Evolutionary conservation across 164 flowering plant genomes (phyloP), one percentile per base, ranked within the genome.

Genomic region (Houttuynia cordata): DNA sequence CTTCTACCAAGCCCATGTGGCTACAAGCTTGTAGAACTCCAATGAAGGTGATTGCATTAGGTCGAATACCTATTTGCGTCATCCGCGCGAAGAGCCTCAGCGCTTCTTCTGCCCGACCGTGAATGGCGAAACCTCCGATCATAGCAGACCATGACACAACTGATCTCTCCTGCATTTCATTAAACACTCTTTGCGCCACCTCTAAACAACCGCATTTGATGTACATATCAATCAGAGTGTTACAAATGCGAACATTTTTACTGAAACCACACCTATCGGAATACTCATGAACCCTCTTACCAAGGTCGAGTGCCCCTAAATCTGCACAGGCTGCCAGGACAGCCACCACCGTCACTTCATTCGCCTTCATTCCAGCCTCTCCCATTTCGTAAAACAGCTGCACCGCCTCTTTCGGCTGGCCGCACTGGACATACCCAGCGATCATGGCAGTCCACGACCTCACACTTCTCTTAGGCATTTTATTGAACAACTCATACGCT

Each of bases 101-200:
- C 53, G 84, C 76, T 60, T 79, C 82, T 70, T 74, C 71, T 6
- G 70, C 84, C 62, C 61, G 73, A 8, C 89, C 86, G 50, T 84
- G 83, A 67, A 77, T 74, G 59, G 86, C 86, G 51, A 76, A 78
- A 49, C 89, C 93, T 58, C 69, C 76, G n/a, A 86, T 82, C 87
- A 86, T 86, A 49, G 84, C 82, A 18, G 89, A 86, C 93, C 93
- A 86, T 3, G 93, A 82, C 22, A 84, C 82, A 62, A 84, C 70
- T 0, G 87, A 77, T n/a, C 80, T 79, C 61, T 78, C 79, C 51
- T 76, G 68, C 83, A 83, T 79, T 54, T 61, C 76, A 37, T 69
- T 56, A 52, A 87, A 87, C 57, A 83, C 81, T 55, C 51, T 59
- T 20, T 42, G 58, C 20, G 89, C 91, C 53, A 71, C 75, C 58